Evolutionary conservation across 331 rosid species (phyloP), one percentile per base, ranked within the genome.

Genomic region (Quercus tomentella): DNA sequence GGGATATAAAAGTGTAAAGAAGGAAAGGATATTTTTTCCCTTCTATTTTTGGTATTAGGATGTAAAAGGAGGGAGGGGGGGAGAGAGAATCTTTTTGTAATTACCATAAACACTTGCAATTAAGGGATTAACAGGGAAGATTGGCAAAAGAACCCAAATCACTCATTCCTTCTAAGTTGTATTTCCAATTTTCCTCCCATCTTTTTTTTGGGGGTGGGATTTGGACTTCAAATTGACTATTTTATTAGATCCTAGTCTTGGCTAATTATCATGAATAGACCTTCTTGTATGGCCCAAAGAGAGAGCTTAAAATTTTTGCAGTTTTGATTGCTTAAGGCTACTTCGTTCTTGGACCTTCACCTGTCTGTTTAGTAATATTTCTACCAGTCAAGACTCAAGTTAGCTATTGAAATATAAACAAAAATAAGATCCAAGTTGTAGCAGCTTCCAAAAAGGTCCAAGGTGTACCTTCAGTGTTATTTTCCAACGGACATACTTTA

Each of bases 401-500:
- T 25, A 74, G 70, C 73, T 18, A 51, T 4, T 20, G 18, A 17
- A 30, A 9, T 2, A 15, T 18, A 67, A 49, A 70, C 23, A 33
- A 49, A 54, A 70, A 6, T 30, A 35, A 33, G 80, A 77, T 63
- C 52, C 56, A 76, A 72, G 45, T 65, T 56, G 70, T 20, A 52
- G 54, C 37, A 62, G 70, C 70, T 76, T 11, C 11, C 70, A 33
- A 83, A 77, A 67, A 78, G 75, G 80, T 61, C 25, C 55, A 71
- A 79, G 81, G 49, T 74, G 80, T 77, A 95, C 98, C 99, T 95
- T 95, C 81, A 90, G 77, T 73, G 97, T 93, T 62, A 93, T 82
- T 86, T 83, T 90, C 97, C 96, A 95, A 76, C 92, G 92, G 81
- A 83, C 86, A 77, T 93, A 91, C 87, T 90, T 93, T 67, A 81